Percentiles rank a stretch among this genome's conserved stretches.
These are phyloP conservation scores for Pholiota molesta DNA, from an alignment of 768 basidiomycete species.

Conservation along the genomic window DNA sequence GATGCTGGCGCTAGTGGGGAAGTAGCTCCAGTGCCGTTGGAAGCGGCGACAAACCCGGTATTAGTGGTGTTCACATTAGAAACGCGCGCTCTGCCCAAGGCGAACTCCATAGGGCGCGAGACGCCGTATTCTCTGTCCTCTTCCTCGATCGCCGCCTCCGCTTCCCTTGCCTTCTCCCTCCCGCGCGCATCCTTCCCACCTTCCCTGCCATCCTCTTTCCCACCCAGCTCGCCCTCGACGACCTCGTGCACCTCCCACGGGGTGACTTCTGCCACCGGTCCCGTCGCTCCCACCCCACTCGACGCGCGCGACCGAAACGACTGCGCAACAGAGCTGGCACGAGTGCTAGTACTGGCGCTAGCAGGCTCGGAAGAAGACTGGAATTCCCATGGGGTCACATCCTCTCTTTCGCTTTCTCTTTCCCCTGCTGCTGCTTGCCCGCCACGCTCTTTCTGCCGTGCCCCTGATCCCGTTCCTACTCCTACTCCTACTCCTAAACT, in stretches of 20 bases:
- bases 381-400: constrained; percentile 34
- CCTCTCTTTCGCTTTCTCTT: constrained; percentile 21
- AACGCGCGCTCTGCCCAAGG: background rate
- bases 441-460: background rate
- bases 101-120: constrained; percentile 1
- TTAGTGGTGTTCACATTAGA: background rate
- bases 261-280: constrained; percentile 20
- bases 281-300: constrained; percentile 9
- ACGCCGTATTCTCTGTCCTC: constrained; percentile 8
- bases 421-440: background rate
- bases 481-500: background rate
- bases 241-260: constrained; percentile 9
- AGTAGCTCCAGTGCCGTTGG: background rate
- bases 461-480: background rate
- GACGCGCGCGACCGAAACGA: constrained; percentile 4
- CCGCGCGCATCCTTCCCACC: background rate
- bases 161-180: background rate
- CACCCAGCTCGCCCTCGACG: background rate
- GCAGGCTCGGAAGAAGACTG: constrained; percentile 9
- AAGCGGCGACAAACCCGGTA: background rate
- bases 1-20: background rate
- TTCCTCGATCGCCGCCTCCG: background rate
- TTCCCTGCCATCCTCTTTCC: background rate
- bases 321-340: constrained; percentile 2
- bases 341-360: constrained; percentile 2